Evolutionary conservation across 2,329 filamentous ascomycete species (phyloP).

Genomic region (Paraphaeosphaeria minitans): DNA sequence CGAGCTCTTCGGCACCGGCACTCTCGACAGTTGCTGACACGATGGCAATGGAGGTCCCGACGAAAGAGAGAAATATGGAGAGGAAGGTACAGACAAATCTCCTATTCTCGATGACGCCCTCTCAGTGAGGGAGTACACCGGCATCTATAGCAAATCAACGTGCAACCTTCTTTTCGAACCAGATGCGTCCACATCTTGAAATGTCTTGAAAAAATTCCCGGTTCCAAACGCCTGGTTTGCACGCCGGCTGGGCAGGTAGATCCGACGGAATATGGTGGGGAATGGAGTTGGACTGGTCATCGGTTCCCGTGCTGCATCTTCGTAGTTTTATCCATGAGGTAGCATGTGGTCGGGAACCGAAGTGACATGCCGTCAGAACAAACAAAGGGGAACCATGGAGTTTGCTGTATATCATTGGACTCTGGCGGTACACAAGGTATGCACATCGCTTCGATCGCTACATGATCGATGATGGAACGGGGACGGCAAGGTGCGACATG

Average conservation of each 20-base stretch:
- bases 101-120: background rate
- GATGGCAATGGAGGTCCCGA: slow-evolving; percentile 3
- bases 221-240: background rate
- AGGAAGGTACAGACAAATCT: slow-evolving; percentile 6
- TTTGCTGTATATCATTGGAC: background rate
- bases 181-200: background rate
- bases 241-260: background rate
- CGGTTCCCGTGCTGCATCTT: background rate
- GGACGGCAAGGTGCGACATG: background rate
- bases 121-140: background rate
- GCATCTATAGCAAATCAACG: background rate
- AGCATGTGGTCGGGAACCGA: background rate
- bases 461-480: background rate
- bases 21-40: background rate
- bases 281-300: background rate
- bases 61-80: slow-evolving; percentile 7
- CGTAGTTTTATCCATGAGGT: background rate
- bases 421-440: background rate
- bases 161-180: slow-evolving; percentile 1
- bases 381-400: background rate
- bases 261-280: background rate
- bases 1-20: background rate
- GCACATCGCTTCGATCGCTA: background rate
- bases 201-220: background rate
- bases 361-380: background rate